A percentile compares a stretch with the other conserved stretches of the same genome.
Evolutionary conservation across 2,329 filamentous ascomycete species (phyloP).

Genomic region (Diplodia corticola): DNA sequence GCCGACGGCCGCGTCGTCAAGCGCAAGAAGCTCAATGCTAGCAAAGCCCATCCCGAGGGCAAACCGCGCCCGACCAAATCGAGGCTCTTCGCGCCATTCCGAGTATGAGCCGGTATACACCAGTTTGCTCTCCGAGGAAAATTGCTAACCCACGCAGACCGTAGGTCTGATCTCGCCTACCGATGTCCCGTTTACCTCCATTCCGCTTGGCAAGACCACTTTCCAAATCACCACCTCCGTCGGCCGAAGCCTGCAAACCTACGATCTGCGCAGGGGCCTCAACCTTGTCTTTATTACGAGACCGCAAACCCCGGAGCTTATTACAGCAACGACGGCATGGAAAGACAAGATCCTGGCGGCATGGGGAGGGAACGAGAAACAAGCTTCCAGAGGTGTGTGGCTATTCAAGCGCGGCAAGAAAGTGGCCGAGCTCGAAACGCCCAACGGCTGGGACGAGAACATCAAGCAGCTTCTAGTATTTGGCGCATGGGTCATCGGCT

Average conservation of each 20-base stretch:
- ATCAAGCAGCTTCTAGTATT: slow-evolving; percentile 79
- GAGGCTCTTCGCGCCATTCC: slow-evolving; percentile 87
- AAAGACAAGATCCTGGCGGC: slow-evolving; percentile 86
- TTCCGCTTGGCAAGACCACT: slow-evolving; percentile 87
- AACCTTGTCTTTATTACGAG: slow-evolving; percentile 92
- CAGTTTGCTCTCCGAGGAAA: slow-evolving; percentile 20
- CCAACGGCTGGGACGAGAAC: slow-evolving; percentile 65
- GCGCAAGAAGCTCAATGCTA: slow-evolving; percentile 64
- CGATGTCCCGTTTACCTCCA: slow-evolving; percentile 81
- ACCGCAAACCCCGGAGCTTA: slow-evolving; percentile 80
- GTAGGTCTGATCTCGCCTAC: slow-evolving; percentile 92
- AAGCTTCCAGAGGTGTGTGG: slow-evolving; percentile 72
- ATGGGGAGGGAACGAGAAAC: slow-evolving; percentile 66
- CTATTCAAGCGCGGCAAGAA: slow-evolving; percentile 89
- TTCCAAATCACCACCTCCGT: slow-evolving; percentile 98
- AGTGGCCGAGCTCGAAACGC: slow-evolving; percentile 70
- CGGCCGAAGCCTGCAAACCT: slow-evolving; percentile 87
- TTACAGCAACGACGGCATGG: slow-evolving; percentile 86
- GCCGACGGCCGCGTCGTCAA: slow-evolving; percentile 63
- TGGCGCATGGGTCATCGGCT: slow-evolving; percentile 87
- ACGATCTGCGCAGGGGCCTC: slow-evolving; percentile 86
- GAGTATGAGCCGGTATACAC: slow-evolving; percentile 58
- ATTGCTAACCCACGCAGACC: slow-evolving; percentile 58
- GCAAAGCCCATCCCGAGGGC: slow-evolving; percentile 31
- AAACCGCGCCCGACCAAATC: slow-evolving; percentile 50